Base-by-base conservation (phyloP, 164 flowering plant species). In the Annona cherimola region DNA sequence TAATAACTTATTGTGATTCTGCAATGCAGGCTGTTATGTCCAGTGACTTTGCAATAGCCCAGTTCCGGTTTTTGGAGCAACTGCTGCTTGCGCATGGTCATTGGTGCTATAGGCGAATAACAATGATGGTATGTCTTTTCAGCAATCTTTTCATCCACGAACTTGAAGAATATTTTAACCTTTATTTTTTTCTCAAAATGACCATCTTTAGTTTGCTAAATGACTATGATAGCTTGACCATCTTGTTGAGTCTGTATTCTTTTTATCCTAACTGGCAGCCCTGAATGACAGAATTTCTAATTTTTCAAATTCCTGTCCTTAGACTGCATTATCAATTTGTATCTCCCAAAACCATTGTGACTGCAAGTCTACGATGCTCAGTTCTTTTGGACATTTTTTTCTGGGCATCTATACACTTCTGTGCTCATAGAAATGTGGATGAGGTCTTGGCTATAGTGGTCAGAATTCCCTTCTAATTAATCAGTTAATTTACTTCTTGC, bases 81-180 rank as follows among this genome's bases (percentile, higher is more conserved):
- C 69, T 93, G 72, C 80, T 93, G 76, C 85, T 93, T 69, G 95
- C 91, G 11, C 98, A 93, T 79, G 97, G 98, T 46, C 97, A 93
- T 77, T 93, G 97, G 97, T 93, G 92, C 76, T 93, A 90, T 79
- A 83, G 97, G 76, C 73, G 98, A 77, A 88, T 93, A 67, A 45
- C 93, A 20, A 77, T 84, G 88, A 93, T 91, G 98, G 98, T 93
- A 88, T 79, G 63, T 4, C 60, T 63, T 46, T 26, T n/a, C 44
- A 8, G 6, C n/a, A 4, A 35, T 64, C 42, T 18, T 40, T 64
- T 12, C 19, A 8, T 61, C 35, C 63, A 61, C 6, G 8, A 61
- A 61, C 35, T 50, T 50, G 57, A 9, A 9, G 14, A 50, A 16
- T 9, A 50, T 16, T 50, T 50, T 16, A 26, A 26, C 35, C 18